Evolutionary conservation across 345 rosid genomes (phyloP).

Genomic region (Draba incana): DNA sequence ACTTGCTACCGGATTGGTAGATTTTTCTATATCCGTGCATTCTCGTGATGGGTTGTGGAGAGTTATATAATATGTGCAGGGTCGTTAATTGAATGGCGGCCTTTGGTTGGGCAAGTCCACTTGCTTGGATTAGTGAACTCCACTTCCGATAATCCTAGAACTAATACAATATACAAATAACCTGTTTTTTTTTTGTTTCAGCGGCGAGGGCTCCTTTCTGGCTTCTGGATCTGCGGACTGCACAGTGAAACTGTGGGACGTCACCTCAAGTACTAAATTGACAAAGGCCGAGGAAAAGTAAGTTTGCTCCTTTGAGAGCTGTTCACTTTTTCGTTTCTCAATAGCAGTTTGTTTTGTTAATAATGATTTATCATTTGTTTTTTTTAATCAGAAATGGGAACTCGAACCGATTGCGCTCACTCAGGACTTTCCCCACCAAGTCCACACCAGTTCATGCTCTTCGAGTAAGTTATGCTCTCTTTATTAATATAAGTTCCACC

Average conservation of each 20-base stretch:
- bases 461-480: constrained; percentile 48
- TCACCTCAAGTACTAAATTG: constrained; percentile 64
- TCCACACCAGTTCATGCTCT: constrained; percentile 76
- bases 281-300: constrained; percentile 73
- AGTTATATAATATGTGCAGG: background rate
- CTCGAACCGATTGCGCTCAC: constrained; percentile 68
- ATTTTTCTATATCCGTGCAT: background rate
- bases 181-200: constrained; percentile 42
- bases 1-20: background rate
- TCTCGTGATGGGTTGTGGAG: constrained; percentile 4
- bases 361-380: constrained; percentile 11
- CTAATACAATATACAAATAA: background rate
- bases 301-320: constrained; percentile 35
- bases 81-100: background rate
- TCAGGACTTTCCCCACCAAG: constrained; percentile 86
- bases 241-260: constrained; percentile 93
- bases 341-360: constrained; percentile 14
- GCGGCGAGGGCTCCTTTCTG: constrained; percentile 91
- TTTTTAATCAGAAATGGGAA: constrained; percentile 68
- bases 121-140: constrained; percentile 4
- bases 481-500: background rate
- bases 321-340: constrained; percentile 2
- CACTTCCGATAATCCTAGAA: constrained; percentile 2
- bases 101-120: constrained; percentile 1
- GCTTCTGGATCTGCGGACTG: constrained; percentile 98